Evolutionary conservation across 306 rosid genomes (phyloP).

Genomic region (Vigna mungo): DNA sequence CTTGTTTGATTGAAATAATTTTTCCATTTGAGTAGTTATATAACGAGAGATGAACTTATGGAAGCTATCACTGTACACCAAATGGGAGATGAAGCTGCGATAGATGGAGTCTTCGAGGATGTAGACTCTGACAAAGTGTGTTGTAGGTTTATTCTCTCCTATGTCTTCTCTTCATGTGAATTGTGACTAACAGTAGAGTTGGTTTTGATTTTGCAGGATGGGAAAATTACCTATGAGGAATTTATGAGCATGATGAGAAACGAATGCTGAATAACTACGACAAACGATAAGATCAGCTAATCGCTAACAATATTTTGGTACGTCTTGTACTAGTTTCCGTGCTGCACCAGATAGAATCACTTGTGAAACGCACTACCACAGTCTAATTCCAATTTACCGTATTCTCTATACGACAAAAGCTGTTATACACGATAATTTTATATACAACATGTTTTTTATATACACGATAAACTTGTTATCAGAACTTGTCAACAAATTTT

Average conservation of each 20-base stretch:
- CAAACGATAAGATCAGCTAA: slow-evolving; percentile 5
- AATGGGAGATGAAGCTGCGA: slow-evolving; percentile 83
- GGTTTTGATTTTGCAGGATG: slow-evolving; percentile 63
- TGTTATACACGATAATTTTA: not conserved
- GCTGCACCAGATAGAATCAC: slow-evolving; percentile 16
- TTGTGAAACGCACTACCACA: not conserved
- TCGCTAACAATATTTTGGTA: not conserved
- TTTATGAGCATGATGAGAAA: slow-evolving; percentile 84
- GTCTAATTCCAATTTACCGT: not conserved
- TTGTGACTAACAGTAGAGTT: not conserved
- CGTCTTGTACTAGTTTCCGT: not conserved
- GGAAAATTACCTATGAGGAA: slow-evolving; percentile 74
- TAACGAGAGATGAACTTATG: slow-evolving; percentile 84
- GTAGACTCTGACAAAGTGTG: slow-evolving; percentile 81
- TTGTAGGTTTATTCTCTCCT: not conserved
- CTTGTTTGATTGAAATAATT: slow-evolving; percentile 20
- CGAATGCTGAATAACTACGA: slow-evolving; percentile 50
- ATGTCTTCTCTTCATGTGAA: not conserved
- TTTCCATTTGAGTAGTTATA: slow-evolving; percentile 55
- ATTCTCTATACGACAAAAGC: slow-evolving; percentile 2
- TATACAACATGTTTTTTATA: not conserved
- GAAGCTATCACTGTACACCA: slow-evolving; percentile 75
- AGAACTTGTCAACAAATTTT: no score
- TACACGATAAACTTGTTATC: no score
- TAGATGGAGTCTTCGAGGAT: slow-evolving; percentile 78